A percentile compares a stretch with the other conserved stretches of the same genome.
These are phyloP conservation scores for Phytopythium chamaehyphon DNA, from an alignment of 352 stramenopile species.

Conservation along the genomic window DNA sequence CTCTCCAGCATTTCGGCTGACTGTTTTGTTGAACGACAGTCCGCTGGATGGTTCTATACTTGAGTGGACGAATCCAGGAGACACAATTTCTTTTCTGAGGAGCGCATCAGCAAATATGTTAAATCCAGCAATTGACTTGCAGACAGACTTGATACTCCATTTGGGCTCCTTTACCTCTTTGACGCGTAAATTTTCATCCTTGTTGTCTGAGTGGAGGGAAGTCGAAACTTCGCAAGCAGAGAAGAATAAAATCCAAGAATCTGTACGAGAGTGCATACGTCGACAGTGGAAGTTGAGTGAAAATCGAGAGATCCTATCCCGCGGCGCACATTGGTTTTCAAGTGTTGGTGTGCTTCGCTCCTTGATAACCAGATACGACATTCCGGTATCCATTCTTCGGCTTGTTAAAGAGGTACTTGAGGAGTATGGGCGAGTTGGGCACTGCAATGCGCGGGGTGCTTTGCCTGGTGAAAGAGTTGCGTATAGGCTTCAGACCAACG, in stretches of 20 bases:
- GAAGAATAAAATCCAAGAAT: constrained; percentile 7
- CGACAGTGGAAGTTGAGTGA: constrained; percentile 36
- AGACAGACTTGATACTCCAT: constrained; percentile 30
- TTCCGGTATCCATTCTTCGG: constrained; percentile 27
- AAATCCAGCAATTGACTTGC: constrained; percentile 12
- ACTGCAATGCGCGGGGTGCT: constrained; percentile 2
- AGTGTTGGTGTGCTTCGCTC: constrained; percentile 31
- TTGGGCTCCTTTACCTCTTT: constrained; percentile 26
- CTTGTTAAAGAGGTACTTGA: constrained; percentile 20
- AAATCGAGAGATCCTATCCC: constrained; percentile 25
- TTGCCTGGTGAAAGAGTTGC: constrained; percentile 19
- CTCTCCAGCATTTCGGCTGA: constrained; percentile 27
- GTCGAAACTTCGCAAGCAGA: neutral
- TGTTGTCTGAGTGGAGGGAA: neutral
- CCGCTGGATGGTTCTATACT: constrained; percentile 15
- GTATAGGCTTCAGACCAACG: constrained; percentile 15
- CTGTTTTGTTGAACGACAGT: constrained; percentile 18
- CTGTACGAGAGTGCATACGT: constrained; percentile 32
- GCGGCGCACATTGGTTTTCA: constrained; percentile 38
- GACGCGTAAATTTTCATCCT: constrained; percentile 8
- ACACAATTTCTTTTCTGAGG: constrained; percentile 16
- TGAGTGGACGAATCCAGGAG: neutral
- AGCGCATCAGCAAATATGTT: constrained; percentile 29
- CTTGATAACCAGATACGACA: constrained; percentile 24
- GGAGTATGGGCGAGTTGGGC: constrained; percentile 43